Evolutionary conservation across 192 early-diverging fungal species (phyloP), one percentile per base, ranked within the genome.

Genomic region (Coemansia sp.): DNA sequence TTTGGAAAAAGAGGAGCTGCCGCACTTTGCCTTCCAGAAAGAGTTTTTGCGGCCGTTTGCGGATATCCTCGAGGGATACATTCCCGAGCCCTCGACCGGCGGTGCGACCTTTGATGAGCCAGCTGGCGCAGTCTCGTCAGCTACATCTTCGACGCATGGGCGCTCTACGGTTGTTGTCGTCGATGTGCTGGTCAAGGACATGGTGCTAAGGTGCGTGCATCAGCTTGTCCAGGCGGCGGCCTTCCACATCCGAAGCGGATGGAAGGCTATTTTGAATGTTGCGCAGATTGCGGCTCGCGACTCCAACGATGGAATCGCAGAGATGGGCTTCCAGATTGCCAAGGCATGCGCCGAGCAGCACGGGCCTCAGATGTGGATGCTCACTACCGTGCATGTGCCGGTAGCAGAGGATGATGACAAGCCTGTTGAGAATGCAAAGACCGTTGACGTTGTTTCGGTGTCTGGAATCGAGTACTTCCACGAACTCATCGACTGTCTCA

Each of bases 41-140:
- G 94, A 97, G 64, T 95, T 97, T 55, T 65, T 97, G 50, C 84
- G 85, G 42, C 91, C 90, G 25, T 97, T 95, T 67, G 88, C 89
- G 4, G 75, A 85, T 30, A 80, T 88, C 17, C 57, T 89, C 40
- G 89, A 82, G 48, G 89, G 93, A 17, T 88, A 87, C 46, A 74
- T 83, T n/a, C 77, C 88, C 24, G 85, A 83, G 23, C 26, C 42
- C 13, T 19, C 23, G 23, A 15, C 5, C 15, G 37, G 17, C 17
- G 23, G 60, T 71, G 10, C 7, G 5, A 33, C 32, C 13, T 33
- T 13, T 33, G 37, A 10, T 4, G 42, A 14, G 30, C 30, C 5
- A 32, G 11, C 6, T 11, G 30, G 30, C 30, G n/a, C n/a, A n/a
- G n/a, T n/a, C n/a, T n/a, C n/a, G n/a, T n/a, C n/a, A n/a, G n/a